Percentiles rank a stretch among this genome's conserved stretches.
Conservation (phyloP, 2,329 filamentous ascomycete genomes). For the Passalora sequoiae region DNA sequence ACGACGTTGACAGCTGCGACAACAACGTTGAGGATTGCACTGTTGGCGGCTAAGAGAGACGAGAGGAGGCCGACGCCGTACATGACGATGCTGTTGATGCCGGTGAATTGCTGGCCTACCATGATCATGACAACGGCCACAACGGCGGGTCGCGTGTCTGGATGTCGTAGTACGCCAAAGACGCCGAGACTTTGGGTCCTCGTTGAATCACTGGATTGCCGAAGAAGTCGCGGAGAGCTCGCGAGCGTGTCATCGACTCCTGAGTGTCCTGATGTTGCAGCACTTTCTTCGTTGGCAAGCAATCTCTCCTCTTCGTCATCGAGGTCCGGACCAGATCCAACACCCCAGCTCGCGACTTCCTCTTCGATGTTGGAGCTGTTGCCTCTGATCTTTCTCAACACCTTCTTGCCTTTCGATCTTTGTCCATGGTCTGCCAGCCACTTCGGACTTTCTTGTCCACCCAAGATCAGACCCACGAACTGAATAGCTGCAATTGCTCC, state of each 20-base stretch:
- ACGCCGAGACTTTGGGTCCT: constrained; percentile 37
- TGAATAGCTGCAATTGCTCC: constrained; percentile 64
- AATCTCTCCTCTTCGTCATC: constrained; percentile 55
- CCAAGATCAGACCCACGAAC: constrained; percentile 62
- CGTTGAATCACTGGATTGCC: constrained; percentile 13
- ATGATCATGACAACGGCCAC: constrained; percentile 88
- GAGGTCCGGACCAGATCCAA: constrained; percentile 27
- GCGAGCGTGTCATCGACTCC: no score
- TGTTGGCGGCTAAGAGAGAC: constrained; percentile 73
- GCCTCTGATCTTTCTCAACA: constrained; percentile 72
- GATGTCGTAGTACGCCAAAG: constrained; percentile 58
- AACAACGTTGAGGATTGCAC: constrained; percentile 76
- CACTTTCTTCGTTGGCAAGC: constrained; percentile 9
- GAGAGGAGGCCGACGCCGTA: constrained; percentile 89
- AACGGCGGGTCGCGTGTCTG: constrained; percentile 71
- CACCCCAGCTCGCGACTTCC: constrained; percentile 57
- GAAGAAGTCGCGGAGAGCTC: constrained; percentile 4
- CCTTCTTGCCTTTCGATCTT: constrained; percentile 56
- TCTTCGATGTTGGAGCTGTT: constrained; percentile 62
- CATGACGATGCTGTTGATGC: constrained; percentile 96
- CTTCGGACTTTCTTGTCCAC: constrained; percentile 75
- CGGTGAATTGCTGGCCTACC: constrained; percentile 86
- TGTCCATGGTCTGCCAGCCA: constrained; percentile 71
- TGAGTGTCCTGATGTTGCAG: not conserved
- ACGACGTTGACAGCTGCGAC: constrained; percentile 83